Evolutionary conservation across 305 asterid species (phyloP).

Genomic region (Fraxinus platypoda): DNA sequence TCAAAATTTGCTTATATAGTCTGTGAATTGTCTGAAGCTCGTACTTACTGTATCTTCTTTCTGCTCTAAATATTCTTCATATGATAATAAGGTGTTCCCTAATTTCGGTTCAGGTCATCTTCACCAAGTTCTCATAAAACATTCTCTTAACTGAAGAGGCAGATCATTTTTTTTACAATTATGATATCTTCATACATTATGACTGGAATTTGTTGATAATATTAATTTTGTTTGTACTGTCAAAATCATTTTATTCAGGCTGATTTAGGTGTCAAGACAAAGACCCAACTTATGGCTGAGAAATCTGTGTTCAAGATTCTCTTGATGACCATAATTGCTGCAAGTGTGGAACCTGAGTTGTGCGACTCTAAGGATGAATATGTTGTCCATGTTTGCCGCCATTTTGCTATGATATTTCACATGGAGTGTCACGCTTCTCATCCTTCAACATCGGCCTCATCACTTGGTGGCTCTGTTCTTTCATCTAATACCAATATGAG

Average conservation of each 20-base stretch:
- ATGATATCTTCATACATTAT: background rate
- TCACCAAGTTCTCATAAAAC: background rate
- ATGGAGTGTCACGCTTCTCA: conserved; percentile 61
- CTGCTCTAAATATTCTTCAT: background rate
- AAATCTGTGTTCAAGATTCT: conserved; percentile 93
- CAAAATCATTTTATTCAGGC: conserved; percentile 56
- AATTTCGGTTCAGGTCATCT: background rate
- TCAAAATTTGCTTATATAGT: conserved; percentile 3
- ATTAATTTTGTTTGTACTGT: conserved; percentile 16
- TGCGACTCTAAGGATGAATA: conserved; percentile 83
- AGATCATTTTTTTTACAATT: conserved; percentile 15
- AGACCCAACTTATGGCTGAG: conserved; percentile 99
- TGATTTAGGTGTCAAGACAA: conserved; percentile 99
- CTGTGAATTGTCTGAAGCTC: conserved; percentile 16
- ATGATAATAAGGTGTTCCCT: background rate
- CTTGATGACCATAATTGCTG: conserved; percentile 89
- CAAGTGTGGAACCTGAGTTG: conserved; percentile 87
- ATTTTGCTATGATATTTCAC: conserved; percentile 96
- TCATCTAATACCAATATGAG: conserved; percentile 53
- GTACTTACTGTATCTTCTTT: background rate
- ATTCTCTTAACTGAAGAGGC: conserved; percentile 1
- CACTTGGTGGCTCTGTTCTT: conserved; percentile 58
- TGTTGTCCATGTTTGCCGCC: conserved; percentile 77
- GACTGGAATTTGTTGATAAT: conserved; percentile 1
- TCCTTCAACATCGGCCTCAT: conserved; percentile 43